Conservation (phyloP, 768 basidiomycete genomes). For the Russula lepida region DNA sequence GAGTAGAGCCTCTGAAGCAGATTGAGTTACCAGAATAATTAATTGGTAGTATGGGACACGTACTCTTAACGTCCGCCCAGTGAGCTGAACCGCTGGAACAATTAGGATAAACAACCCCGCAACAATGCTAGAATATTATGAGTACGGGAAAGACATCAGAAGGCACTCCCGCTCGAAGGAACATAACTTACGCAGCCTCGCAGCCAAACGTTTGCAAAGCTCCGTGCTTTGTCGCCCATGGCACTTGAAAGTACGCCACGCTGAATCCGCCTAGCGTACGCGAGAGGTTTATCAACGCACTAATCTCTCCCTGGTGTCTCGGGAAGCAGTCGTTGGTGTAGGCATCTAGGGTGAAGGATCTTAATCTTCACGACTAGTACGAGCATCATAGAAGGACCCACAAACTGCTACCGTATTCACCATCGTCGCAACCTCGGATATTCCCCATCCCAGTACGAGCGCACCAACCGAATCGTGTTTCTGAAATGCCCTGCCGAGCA, state of each 20-base stretch:
- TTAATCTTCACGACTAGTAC: constrained; percentile 18
- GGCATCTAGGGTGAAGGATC: constrained; percentile 29
- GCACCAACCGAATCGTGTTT: constrained; percentile 45
- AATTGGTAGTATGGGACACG: constrained; percentile 19
- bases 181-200: constrained; percentile 46
- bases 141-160: not conserved
- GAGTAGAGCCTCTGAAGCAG: constrained; percentile 13
- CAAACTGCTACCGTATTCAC: constrained; percentile 58
- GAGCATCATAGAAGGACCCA: constrained; percentile 26
- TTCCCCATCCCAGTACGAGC: constrained; percentile 60
- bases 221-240: constrained; percentile 53
- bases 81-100: constrained; percentile 44
- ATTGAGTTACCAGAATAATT: not conserved
- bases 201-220: constrained; percentile 54
- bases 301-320: constrained; percentile 49
- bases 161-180: not conserved
- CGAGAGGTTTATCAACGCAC: constrained; percentile 50
- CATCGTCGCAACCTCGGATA: constrained; percentile 48
- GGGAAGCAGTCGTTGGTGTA: constrained; percentile 46
- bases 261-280: constrained; percentile 52
- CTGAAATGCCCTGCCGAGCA: constrained; percentile 47
- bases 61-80: constrained; percentile 40
- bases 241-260: constrained; percentile 60
- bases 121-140: constrained; percentile 33
- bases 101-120: constrained; percentile 42